These are phyloP conservation scores for Metarhizium sp. DNA, from an alignment of 2,329 filamentous ascomycete species.

Conservation along the genomic window DNA sequence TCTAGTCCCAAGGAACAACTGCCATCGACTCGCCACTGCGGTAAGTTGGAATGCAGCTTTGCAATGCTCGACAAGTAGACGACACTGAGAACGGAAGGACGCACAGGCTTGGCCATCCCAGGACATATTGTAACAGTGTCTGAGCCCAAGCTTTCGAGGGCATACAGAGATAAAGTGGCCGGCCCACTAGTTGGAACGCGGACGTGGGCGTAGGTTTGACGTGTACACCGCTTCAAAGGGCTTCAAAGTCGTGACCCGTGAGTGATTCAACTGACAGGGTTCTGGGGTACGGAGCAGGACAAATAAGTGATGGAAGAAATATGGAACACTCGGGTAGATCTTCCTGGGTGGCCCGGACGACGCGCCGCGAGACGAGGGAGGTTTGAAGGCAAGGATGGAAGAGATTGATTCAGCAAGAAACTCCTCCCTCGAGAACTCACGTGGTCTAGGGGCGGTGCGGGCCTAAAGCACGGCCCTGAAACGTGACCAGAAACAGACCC, in stretches of 20 bases:
- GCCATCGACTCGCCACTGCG: neutral
- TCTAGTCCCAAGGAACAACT: neutral
- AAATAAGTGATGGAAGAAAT: neutral
- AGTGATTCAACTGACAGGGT: neutral
- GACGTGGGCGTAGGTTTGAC: neutral
- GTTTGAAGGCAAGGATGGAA: neutral
- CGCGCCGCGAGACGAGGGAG: neutral
- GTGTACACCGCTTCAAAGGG: neutral
- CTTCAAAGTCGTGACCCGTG: too few species aligned
- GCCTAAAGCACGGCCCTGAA: neutral
- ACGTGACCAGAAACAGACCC: neutral
- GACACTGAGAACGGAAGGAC: neutral
- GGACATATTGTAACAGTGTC: neutral
- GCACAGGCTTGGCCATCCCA: neutral
- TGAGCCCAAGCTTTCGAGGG: neutral
- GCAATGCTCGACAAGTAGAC: neutral
- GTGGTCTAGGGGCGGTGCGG: conserved; percentile 2
- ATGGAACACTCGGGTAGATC: neutral
- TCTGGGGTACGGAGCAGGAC: neutral
- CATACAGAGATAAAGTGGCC: too few species aligned
- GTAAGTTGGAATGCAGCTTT: neutral
- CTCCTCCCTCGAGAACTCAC: neutral
- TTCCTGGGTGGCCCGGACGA: neutral
- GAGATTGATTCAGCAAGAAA: neutral
- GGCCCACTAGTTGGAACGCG: neutral